Base-by-base conservation (phyloP, 768 basidiomycete species). In the Grammothele lineata region DNA sequence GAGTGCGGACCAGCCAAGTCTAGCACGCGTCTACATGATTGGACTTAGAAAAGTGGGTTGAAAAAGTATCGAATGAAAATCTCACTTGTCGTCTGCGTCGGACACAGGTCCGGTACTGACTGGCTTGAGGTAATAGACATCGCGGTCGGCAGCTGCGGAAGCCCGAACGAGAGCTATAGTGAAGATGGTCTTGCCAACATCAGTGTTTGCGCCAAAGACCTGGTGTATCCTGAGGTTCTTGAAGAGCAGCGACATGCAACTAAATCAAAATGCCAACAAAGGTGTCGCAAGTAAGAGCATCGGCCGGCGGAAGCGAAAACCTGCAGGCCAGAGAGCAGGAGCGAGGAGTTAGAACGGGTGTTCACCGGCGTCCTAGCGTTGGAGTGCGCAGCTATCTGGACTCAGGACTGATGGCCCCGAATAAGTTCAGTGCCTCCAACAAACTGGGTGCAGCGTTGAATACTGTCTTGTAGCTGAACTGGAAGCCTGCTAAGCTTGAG, bases 171-270 rank as follows among this genome's bases (percentile, higher is more conserved):
- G 80, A 1, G 90, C 90, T 2, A 92, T 80, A 1, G 91, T 87
- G 44, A 97, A 70, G 48, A 97, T 76, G 0, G 94, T 96, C 68
- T 98, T 97, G 22, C 95, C 95, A 40, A 97, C 93, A 65, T 92
- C 84, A 2, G 95, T 98, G 66, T 95, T 96, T 1, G 94, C 92
- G 25, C 95, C 95, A 60, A 96, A 95, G 49, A 97, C 72, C 62
- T 95, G 91, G 64, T 93, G 89, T 24, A 92, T 71, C 15, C 91
- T 81, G 26, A 97, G 76, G 61, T 93, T 77, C 58, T 80, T 83
- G 72, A 87, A 94, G 37, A 98, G 82, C 18, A 85, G 75, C 40
- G 87, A 80, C 91, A 93, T 92, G 14, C 17, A 19, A 9, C 30
- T 32, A n/a, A n/a, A n/a, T n/a, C n/a, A n/a, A n/a, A n/a, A n/a